Evolutionary conservation across 192 early-diverging fungal genomes (phyloP).

Genomic region (Dissophora ornata): DNA sequence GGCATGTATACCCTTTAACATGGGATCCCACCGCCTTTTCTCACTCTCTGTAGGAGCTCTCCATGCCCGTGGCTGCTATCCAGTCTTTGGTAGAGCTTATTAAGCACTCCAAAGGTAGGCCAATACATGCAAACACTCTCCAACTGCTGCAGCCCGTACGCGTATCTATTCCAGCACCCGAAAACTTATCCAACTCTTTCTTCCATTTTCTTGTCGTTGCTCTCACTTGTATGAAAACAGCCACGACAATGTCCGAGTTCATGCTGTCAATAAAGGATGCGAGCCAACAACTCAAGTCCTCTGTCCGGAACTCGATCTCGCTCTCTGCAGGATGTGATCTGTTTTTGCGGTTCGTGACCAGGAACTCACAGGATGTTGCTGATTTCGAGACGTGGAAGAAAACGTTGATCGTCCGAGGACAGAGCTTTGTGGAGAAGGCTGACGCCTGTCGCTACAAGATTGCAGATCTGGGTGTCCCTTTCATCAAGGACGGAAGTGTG

Average conservation of each 20-base stretch:
- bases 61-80: slow-evolving; percentile 81
- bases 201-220: no score
- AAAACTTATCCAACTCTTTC: no score
- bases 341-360: slow-evolving; percentile 77
- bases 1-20: no score
- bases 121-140: no score
- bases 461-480: slow-evolving; percentile 80
- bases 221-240: no score
- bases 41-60: slow-evolving; percentile 63
- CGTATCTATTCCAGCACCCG: no score
- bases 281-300: slow-evolving; percentile 71
- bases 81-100: slow-evolving; percentile 76
- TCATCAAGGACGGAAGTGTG: slow-evolving; percentile 81
- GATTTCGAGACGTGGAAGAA: slow-evolving; percentile 79
- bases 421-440: slow-evolving; percentile 80
- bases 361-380: slow-evolving; percentile 71
- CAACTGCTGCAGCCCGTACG: no score
- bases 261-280: slow-evolving; percentile 79
- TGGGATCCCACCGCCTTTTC: no score
- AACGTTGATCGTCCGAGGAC: slow-evolving; percentile 74
- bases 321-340: slow-evolving; percentile 89
- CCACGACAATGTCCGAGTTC: slow-evolving; percentile 92
- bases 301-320: slow-evolving; percentile 80
- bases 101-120: slow-evolving; percentile 63
- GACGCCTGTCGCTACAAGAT: slow-evolving; percentile 77